A percentile compares a stretch with the other conserved stretches of the same genome.
Conservation (phyloP, 2,329 filamentous ascomycete genomes). For the Sordariomycetes sp. region DNA sequence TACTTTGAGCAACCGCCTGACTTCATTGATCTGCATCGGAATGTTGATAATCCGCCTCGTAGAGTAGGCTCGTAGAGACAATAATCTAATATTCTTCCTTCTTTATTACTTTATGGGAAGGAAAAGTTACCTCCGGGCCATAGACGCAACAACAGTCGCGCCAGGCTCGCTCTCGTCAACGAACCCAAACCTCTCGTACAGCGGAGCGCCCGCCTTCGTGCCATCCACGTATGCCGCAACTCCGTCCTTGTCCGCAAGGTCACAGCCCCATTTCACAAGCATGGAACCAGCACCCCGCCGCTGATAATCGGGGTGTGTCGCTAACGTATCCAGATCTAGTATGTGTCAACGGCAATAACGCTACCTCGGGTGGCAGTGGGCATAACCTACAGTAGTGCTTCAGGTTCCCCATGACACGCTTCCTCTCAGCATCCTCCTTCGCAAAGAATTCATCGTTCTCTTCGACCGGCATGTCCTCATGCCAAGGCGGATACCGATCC, state of each 20-base stretch:
- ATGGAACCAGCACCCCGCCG: slow-evolving; percentile 12
- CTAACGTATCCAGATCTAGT: slow-evolving; percentile 12
- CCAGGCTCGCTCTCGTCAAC: neutral
- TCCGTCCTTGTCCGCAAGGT: slow-evolving; percentile 10
- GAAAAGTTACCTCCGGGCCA: neutral
- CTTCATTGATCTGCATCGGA: too few species aligned
- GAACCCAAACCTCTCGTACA: neutral
- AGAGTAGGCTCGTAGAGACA: too few species aligned
- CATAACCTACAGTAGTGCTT: neutral
- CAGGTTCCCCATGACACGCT: neutral
- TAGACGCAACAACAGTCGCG: neutral
- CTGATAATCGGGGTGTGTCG: slow-evolving; percentile 13
- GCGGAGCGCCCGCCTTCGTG: neutral
- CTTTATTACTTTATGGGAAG: too few species aligned
- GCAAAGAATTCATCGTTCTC: neutral
- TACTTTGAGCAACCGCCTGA: too few species aligned
- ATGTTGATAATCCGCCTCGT: too few species aligned
- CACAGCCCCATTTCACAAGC: slow-evolving; percentile 12
- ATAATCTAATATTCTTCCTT: too few species aligned
- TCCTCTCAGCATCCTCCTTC: neutral
- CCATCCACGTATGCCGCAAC: slow-evolving; percentile 13
- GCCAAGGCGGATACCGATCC: neutral
- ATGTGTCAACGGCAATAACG: too few species aligned
- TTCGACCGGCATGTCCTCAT: neutral
- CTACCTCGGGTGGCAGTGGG: too few species aligned